phyloP scores from a whole-genome alignment of 2,329 filamentous ascomycete species.

The Coleophoma cylindrospora region DNA sequence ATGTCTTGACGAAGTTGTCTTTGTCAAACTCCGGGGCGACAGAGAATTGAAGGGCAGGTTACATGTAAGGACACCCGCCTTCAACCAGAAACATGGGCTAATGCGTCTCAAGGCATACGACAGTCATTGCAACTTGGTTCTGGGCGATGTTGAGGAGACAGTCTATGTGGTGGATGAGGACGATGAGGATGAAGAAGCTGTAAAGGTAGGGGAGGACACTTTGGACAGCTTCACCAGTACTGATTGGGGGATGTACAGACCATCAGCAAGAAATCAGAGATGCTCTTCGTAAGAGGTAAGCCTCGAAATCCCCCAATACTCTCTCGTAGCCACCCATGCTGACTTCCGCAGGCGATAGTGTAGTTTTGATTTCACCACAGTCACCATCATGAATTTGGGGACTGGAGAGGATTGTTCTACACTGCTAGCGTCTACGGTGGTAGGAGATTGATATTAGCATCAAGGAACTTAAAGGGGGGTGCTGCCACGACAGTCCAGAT shows the following conservation, averaged over 20 bases:
- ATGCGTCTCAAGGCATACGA: slow-evolving; percentile 73
- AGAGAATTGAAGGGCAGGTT: slow-evolving; percentile 91
- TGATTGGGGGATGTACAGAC: slow-evolving; percentile 48
- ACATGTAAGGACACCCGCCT: slow-evolving; percentile 60
- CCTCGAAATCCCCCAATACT: neutral
- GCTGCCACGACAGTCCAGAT: no score
- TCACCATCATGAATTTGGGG: slow-evolving; percentile 35
- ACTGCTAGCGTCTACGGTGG: no score
- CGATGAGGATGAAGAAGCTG: slow-evolving; percentile 70
- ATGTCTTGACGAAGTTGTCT: slow-evolving; percentile 91
- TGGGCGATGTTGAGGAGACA: slow-evolving; percentile 96
- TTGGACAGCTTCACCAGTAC: neutral
- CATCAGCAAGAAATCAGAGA: slow-evolving; percentile 94
- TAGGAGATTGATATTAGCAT: no score
- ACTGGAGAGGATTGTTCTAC: slow-evolving; percentile 32
- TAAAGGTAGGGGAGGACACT: slow-evolving; percentile 54
- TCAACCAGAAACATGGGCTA: slow-evolving; percentile 12
- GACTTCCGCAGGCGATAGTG: slow-evolving; percentile 56
- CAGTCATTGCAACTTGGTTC: slow-evolving; percentile 93
- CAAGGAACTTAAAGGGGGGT: no score
- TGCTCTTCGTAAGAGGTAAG: slow-evolving; percentile 93
- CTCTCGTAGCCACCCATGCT: slow-evolving; percentile 5
- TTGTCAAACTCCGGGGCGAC: slow-evolving; percentile 94
- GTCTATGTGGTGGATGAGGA: slow-evolving; percentile 91
- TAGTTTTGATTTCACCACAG: slow-evolving; percentile 63